Conservation (phyloP, 1,139 yeast genomes). For the Martiniozyma asiatica region DNA sequence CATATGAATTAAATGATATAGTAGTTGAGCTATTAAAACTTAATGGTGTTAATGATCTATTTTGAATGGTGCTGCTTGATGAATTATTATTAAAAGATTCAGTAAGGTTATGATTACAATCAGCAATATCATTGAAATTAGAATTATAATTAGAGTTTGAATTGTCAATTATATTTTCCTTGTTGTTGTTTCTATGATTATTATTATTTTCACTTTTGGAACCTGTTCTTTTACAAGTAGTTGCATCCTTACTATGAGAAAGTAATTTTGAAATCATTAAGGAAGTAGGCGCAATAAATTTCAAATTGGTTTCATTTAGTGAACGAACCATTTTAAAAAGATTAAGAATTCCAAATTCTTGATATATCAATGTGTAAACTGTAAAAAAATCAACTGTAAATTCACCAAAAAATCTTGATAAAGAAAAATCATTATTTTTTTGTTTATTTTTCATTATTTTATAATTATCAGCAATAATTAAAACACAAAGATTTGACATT, state of each 20-base stretch:
- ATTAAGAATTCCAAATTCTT: conserved; percentile 27
- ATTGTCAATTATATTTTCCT: too few species aligned
- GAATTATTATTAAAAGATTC: not conserved
- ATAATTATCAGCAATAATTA: conserved; percentile 22
- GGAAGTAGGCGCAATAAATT: conserved; percentile 9
- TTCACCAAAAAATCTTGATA: conserved; percentile 16
- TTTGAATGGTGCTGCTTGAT: conserved; percentile 13
- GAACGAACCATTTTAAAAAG: conserved; percentile 21
- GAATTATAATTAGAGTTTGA: not conserved
- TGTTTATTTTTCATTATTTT: conserved; percentile 8
- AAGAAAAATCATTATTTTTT: conserved; percentile 8
- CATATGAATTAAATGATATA: not conserved
- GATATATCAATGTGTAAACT: conserved; percentile 23
- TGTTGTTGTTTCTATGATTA: too few species aligned
- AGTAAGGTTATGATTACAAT: too few species aligned
- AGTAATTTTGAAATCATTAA: conserved; percentile 9
- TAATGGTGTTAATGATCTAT: conserved; percentile 10
- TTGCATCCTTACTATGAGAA: conserved; percentile 4
- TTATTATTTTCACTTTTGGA: too few species aligned
- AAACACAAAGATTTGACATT: conserved; percentile 22
- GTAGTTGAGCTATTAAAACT: not conserved
- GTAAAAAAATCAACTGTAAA: conserved; percentile 15
- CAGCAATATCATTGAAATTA: not conserved
- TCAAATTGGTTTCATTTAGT: conserved; percentile 10
- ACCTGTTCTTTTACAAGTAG: too few species aligned